These are phyloP conservation scores for Chrysoporthe puriensis DNA, from an alignment of 2,329 filamentous ascomycete genomes.

Conservation along the genomic window DNA sequence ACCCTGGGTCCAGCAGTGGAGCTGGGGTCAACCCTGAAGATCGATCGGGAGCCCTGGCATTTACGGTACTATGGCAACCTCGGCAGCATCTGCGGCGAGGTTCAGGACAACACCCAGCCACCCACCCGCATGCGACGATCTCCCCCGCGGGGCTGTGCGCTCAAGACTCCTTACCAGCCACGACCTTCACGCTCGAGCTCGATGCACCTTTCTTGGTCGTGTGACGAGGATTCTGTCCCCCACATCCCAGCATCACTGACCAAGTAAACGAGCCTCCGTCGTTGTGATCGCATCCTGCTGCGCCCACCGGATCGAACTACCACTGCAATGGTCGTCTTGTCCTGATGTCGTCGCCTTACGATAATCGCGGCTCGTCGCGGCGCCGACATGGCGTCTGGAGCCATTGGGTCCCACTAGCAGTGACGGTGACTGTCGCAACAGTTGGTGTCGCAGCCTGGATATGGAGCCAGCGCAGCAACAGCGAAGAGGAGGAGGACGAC, in stretches of 20 bases:
- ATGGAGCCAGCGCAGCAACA: conserved; percentile 84
- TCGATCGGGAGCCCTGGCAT: neutral
- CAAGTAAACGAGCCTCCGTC: neutral
- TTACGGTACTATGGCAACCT: neutral
- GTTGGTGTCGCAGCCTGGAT: conserved; percentile 88
- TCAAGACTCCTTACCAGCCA: conserved; percentile 10
- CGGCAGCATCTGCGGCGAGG: conserved; percentile 2
- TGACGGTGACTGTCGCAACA: conserved; percentile 87
- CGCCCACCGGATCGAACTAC: conserved; percentile 10
- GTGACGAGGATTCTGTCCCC: neutral
- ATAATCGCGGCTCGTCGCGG: conserved; percentile 61
- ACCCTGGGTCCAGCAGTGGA: neutral
- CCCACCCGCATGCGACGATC: conserved; percentile 10
- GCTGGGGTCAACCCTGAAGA: neutral
- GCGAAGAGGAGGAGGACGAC: conserved; percentile 68
- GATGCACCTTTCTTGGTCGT: neutral
- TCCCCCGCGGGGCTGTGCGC: neutral
- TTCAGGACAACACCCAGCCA: conserved; percentile 13
- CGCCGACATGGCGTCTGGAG: conserved; percentile 68
- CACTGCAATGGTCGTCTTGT: conserved; percentile 43
- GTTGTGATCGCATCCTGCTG: conserved; percentile 5
- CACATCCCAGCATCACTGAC: neutral
- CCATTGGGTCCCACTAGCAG: conserved; percentile 86
- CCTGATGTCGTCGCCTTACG: conserved; percentile 65
- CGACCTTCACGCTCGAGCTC: neutral